phyloP scores from a whole-genome alignment of 1,284 basidiomycete genomes.

The Malassezia brasiliensis region DNA sequence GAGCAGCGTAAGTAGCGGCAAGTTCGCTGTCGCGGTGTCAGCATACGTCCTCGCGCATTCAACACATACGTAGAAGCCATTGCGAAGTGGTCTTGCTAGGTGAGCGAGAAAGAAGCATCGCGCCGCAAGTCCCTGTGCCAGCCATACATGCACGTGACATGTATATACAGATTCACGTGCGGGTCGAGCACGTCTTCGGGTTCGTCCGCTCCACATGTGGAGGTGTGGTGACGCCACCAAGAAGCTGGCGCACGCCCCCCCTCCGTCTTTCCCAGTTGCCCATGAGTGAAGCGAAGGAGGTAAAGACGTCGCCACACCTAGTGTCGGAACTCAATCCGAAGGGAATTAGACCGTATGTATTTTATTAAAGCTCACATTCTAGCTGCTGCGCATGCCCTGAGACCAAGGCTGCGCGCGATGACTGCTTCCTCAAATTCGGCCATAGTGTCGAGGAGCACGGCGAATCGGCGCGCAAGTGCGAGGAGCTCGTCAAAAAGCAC shows the following conservation, averaged over 20 bases:
- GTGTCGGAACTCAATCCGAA: conserved; percentile 62
- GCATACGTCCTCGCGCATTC: neutral
- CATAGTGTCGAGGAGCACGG: conserved; percentile 55
- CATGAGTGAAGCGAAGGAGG: neutral
- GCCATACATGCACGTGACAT: conserved; percentile 7
- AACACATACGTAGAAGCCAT: conserved; percentile 19
- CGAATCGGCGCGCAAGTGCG: conserved; percentile 67
- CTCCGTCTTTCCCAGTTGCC: too few relatives aligned
- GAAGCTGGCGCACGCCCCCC: too few relatives aligned
- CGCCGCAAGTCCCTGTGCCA: neutral
- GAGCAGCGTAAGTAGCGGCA: conserved; percentile 60
- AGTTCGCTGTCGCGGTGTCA: conserved; percentile 28
- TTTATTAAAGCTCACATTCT: conserved; percentile 1
- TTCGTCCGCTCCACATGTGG: neutral
- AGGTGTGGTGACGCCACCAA: neutral
- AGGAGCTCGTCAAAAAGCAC: conserved; percentile 67
- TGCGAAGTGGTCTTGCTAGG: conserved; percentile 10
- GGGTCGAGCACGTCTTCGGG: neutral
- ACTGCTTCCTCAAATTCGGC: conserved; percentile 70
- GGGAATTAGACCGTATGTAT: conserved; percentile 74
- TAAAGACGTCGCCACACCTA: conserved; percentile 25
- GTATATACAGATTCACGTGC: conserved; percentile 18
- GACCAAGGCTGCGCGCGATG: conserved; percentile 79
- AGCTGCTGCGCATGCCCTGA: conserved; percentile 87
- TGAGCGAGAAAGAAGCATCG: conserved; percentile 6